Evolutionary conservation across 2,329 filamentous ascomycete genomes (phyloP).

Genomic region (Phaeosphaeria sp.): DNA sequence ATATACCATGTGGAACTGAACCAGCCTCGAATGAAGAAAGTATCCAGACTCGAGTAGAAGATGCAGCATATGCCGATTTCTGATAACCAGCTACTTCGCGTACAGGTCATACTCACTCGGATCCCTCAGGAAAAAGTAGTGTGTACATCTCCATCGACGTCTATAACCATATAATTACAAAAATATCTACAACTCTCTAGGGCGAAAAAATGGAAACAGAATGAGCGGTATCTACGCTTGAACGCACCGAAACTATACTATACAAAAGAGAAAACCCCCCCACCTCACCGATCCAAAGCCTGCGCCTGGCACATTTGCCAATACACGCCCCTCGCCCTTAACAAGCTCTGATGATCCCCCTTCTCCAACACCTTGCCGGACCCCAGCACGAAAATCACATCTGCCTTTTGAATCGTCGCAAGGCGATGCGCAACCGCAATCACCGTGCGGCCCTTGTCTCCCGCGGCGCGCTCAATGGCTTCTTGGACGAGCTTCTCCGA

Average conservation of each 20-base stretch:
- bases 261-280: neutral
- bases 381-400: constrained; percentile 47
- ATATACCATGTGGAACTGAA: no score
- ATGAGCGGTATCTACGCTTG: neutral
- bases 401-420: constrained; percentile 47
- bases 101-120: no score
- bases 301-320: constrained; percentile 50
- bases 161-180: neutral
- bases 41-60: no score
- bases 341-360: constrained; percentile 39
- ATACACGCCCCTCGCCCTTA: constrained; percentile 40
- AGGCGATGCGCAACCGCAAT: constrained; percentile 47
- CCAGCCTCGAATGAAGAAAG: no score
- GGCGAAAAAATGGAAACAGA: neutral
- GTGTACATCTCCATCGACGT: neutral
- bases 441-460: constrained; percentile 35
- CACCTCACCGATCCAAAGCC: constrained; percentile 40
- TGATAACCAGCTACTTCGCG: no score
- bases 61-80: no score
- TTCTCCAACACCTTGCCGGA: constrained; percentile 42
- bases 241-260: no score
- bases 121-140: no score
- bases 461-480: constrained; percentile 41
- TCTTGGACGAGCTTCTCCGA: constrained; percentile 44
- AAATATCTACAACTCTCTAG: no score